Percentiles rank a stretch among this genome's conserved stretches.
Evolutionary conservation across 2,329 filamentous ascomycete species (phyloP).

Genomic region (Cucurbitaria berberidis): DNA sequence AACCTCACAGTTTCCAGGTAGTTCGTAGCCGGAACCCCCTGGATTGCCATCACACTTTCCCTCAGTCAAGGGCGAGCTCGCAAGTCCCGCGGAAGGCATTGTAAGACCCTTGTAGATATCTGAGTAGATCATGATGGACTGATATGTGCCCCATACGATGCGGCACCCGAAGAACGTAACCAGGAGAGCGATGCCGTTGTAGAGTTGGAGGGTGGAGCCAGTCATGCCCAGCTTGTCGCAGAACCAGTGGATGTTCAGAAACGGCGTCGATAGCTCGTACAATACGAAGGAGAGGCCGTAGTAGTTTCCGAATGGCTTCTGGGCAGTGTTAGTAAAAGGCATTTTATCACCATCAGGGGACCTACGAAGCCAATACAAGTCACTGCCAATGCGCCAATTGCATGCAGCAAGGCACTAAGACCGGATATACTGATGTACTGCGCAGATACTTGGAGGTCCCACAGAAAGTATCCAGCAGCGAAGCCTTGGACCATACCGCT

Average conservation of each 20-base stretch:
- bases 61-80: constrained; percentile 30
- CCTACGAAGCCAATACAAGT: constrained; percentile 81
- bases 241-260: constrained; percentile 90
- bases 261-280: constrained; percentile 83
- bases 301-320: constrained; percentile 85
- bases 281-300: constrained; percentile 82
- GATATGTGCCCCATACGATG: constrained; percentile 77
- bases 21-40: constrained; percentile 26
- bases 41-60: constrained; percentile 57
- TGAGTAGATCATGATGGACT: constrained; percentile 67
- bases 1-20: constrained; percentile 26
- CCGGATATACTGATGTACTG: constrained; percentile 74
- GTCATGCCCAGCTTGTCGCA: constrained; percentile 84
- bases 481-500: constrained; percentile 76
- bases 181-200: constrained; percentile 76
- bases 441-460: constrained; percentile 75
- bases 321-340: constrained; percentile 18
- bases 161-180: constrained; percentile 76
- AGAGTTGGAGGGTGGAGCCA: constrained; percentile 73
- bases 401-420: constrained; percentile 75
- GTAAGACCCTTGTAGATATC: constrained; percentile 65
- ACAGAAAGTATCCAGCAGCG: constrained; percentile 81
- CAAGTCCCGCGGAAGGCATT: constrained; percentile 17
- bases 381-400: constrained; percentile 72
- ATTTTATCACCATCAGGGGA: background rate